Evolutionary conservation across 2,329 filamentous ascomycete species (phyloP).

Genomic region (Penicillium sp.): DNA sequence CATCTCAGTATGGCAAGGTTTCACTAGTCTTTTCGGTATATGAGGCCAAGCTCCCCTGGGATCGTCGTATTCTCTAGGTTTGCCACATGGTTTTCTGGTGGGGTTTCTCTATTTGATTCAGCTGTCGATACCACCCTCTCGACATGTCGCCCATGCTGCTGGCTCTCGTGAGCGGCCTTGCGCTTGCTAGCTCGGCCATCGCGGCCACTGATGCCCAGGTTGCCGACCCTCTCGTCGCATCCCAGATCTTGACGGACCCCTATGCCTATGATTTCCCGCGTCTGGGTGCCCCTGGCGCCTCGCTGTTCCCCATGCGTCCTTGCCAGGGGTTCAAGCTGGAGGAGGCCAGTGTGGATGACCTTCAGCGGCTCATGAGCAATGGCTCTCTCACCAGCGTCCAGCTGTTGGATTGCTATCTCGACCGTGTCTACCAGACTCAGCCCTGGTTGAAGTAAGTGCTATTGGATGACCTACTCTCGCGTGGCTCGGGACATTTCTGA

Average conservation of each 20-base stretch:
- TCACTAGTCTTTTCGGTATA: slow-evolving; percentile 9
- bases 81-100: slow-evolving; percentile 23
- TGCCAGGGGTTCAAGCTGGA: slow-evolving; percentile 65
- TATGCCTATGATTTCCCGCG: slow-evolving; percentile 43
- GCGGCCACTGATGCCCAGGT: slow-evolving; percentile 6
- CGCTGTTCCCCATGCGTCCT: slow-evolving; percentile 62
- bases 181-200: slow-evolving; percentile 24
- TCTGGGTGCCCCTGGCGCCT: slow-evolving; percentile 34
- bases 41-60: slow-evolving; percentile 15
- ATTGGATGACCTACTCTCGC: not conserved
- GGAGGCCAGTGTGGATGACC: slow-evolving; percentile 69
- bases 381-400: slow-evolving; percentile 61
- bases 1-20: not conserved
- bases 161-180: slow-evolving; percentile 23
- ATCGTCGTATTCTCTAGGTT: slow-evolving; percentile 11
- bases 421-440: slow-evolving; percentile 63
- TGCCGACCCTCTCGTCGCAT: slow-evolving; percentile 31
- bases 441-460: slow-evolving; percentile 62
- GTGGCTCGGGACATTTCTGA: not conserved
- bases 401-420: slow-evolving; percentile 64
- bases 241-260: slow-evolving; percentile 37
- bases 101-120: slow-evolving; percentile 9
- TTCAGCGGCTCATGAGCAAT: slow-evolving; percentile 61
- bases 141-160: slow-evolving; percentile 23
- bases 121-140: not conserved